These are phyloP conservation scores for Hypericum androsaemum DNA, from an alignment of 345 rosid genomes.

Conservation along the genomic window DNA sequence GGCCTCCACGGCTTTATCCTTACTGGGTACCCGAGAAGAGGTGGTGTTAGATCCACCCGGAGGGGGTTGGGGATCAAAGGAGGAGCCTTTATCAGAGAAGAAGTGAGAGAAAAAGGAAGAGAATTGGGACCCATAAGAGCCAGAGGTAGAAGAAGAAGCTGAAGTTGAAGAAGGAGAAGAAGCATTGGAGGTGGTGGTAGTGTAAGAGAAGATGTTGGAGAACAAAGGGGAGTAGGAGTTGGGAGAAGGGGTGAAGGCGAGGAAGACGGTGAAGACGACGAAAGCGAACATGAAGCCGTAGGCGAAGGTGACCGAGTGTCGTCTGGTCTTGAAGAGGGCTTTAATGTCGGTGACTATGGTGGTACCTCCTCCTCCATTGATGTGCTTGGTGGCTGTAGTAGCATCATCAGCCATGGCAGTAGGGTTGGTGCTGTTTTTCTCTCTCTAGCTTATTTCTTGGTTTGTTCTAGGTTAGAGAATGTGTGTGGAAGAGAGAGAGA, in stretches of 20 bases:
- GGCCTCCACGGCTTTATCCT: not conserved
- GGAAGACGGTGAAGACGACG: slow-evolving; percentile 51
- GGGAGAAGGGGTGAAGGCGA: slow-evolving; percentile 58
- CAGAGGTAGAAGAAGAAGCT: slow-evolving; percentile 1
- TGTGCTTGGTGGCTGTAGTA: too few relatives aligned
- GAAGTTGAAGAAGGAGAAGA: slow-evolving; percentile 11
- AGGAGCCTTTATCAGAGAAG: slow-evolving; percentile 29
- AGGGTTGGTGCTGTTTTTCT: too few relatives aligned
- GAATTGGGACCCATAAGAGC: slow-evolving; percentile 45
- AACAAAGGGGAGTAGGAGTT: slow-evolving; percentile 47
- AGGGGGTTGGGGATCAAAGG: slow-evolving; percentile 7
- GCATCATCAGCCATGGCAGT: too few relatives aligned
- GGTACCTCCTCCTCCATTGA: slow-evolving; percentile 23
- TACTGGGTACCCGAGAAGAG: slow-evolving; percentile 6
- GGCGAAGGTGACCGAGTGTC: slow-evolving; percentile 36
- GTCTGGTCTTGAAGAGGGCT: slow-evolving; percentile 40
- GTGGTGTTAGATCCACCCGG: slow-evolving; percentile 19
- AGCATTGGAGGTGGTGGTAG: slow-evolving; percentile 6
- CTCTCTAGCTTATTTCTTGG: too few relatives aligned
- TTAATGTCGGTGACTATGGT: slow-evolving; percentile 28
- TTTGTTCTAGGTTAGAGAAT: too few relatives aligned
- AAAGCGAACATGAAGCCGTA: slow-evolving; percentile 59
- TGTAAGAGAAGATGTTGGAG: slow-evolving; percentile 32
- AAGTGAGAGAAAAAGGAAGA: slow-evolving; percentile 40
- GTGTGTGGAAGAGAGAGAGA: too few relatives aligned